These are phyloP conservation scores for Cladosporium sp. DNA, from an alignment of 2,329 filamentous ascomycete genomes.

Conservation along the genomic window DNA sequence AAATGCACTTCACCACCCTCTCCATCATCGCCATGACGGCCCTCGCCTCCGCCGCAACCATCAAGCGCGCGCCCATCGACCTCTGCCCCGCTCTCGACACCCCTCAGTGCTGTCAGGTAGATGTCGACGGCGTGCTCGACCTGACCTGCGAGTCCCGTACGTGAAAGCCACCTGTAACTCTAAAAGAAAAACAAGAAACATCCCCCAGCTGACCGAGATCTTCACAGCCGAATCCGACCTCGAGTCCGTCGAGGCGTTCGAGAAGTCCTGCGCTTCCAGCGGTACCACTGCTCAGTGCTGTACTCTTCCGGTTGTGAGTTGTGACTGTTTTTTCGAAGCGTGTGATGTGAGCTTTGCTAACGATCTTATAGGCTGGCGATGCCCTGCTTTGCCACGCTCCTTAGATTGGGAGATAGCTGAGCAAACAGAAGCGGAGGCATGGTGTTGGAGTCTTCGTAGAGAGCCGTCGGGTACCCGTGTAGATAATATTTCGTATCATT, in stretches of 20 bases:
- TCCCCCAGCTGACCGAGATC: slow-evolving; percentile 2
- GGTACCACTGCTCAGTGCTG: slow-evolving; percentile 18
- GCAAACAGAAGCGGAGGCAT: no score
- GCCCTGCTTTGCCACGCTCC: slow-evolving; percentile 17
- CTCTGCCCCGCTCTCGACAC: slow-evolving; percentile 18
- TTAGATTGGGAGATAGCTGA: no score
- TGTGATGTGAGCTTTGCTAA: no score
- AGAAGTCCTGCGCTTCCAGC: slow-evolving; percentile 12
- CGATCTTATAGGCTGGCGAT: slow-evolving; percentile 11
- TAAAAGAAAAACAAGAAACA: no score
- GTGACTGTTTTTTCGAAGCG: not conserved
- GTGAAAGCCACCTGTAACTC: no score
- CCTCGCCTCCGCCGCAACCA: slow-evolving; percentile 13
- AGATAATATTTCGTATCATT: no score
- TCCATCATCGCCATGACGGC: slow-evolving; percentile 15
- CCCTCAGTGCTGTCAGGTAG: slow-evolving; percentile 18
- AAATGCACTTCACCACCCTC: slow-evolving; percentile 19
- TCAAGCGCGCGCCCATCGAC: slow-evolving; percentile 3
- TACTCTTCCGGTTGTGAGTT: slow-evolving; percentile 17
- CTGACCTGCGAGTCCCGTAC: slow-evolving; percentile 16
- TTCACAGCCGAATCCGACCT: slow-evolving; percentile 11
- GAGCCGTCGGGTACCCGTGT: no score
- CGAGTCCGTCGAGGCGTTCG: slow-evolving; percentile 9
- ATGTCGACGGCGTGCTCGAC: slow-evolving; percentile 15
- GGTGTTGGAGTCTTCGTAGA: no score